Evolutionary conservation across 2,329 filamentous ascomycete species (phyloP).

Genomic region (Calonectria crousiana): DNA sequence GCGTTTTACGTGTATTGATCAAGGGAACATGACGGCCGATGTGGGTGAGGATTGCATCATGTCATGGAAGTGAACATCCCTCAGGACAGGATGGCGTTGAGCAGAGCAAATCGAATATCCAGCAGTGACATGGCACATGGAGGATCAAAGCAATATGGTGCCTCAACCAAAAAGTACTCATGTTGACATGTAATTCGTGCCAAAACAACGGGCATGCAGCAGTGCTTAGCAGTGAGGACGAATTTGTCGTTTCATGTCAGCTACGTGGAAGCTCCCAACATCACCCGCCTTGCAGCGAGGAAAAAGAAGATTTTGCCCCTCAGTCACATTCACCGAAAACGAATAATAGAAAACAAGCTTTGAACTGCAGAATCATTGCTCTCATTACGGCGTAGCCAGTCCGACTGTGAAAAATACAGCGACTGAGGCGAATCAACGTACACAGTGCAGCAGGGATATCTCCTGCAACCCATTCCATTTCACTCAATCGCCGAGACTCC

Average conservation of each 20-base stretch:
- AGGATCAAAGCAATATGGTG: neutral
- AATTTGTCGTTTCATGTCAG: neutral
- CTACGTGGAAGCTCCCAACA: neutral
- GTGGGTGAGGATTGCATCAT: neutral
- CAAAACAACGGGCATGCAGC: neutral
- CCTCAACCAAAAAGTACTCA: neutral
- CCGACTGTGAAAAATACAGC: slow-evolving; percentile 41
- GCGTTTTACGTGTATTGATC: slow-evolving; percentile 80
- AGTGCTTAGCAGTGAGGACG: neutral
- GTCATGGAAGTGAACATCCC: neutral
- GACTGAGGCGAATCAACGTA: slow-evolving; percentile 35
- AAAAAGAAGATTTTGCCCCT: neutral
- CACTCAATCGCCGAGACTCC: slow-evolving; percentile 23
- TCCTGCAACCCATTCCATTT: slow-evolving; percentile 26
- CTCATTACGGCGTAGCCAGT: slow-evolving; percentile 46
- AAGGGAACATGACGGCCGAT: neutral
- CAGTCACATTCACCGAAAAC: neutral
- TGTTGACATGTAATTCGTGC: neutral
- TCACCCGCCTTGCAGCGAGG: too few species aligned
- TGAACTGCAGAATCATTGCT: slow-evolving; percentile 43
- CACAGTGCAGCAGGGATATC: slow-evolving; percentile 29
- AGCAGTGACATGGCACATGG: neutral
- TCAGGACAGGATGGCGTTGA: neutral
- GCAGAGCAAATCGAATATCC: neutral
- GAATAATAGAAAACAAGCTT: neutral